Base-by-base conservation (phyloP, 306 rosid species). In the Acacia melanoxylon region DNA sequence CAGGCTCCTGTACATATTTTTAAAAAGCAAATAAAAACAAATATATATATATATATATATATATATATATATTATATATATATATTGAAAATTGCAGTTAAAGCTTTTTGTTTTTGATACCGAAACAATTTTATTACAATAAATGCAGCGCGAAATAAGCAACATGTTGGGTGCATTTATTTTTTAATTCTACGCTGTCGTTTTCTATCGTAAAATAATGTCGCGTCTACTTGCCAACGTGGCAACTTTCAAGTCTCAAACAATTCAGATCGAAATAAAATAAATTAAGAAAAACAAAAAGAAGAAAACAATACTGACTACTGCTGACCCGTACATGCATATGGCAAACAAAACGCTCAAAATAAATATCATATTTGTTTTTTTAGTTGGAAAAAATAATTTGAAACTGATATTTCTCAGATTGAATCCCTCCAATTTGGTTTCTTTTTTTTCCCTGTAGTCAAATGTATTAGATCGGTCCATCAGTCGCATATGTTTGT, bases 81-180 rank as follows among this genome's bases (percentile, higher is more conserved):
- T 44, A 14, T 46, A 20, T 54, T 33, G 27, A 52, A 37, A 77
- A 52, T 81, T 29, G 24, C 25, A 41, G 73, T 68, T 40, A 19
- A 19, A 40, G 10, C 17, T 68, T 10, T 24, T 52, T 19, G 61
- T 37, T 10, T 22, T 54, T 54, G 62, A 45, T 77, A 33, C 81
- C 72, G 24, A 72, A 63, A 80, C 83, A 59, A 83, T 80, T 33
- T 25, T 31, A 33, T 77, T 80, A 80, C 58, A 76, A 79, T 75
- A 75, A 75, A 74, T 78, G 84, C 68, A 79, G 68, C 41, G 10
- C 62, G 63, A 78, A 68, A 79, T 75, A 69, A 61, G 68, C 58
- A 82, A 82, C 79, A 68, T 69, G 81, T 68, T 67, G 29, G 22
- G 65, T 51, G 35, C 24, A 72, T 68, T 82, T 61, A 54, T 54